A percentile compares a stretch with the other conserved stretches of the same genome.
phyloP scores from a whole-genome alignment of 208 protist species.

The Lotmaria passim region DNA sequence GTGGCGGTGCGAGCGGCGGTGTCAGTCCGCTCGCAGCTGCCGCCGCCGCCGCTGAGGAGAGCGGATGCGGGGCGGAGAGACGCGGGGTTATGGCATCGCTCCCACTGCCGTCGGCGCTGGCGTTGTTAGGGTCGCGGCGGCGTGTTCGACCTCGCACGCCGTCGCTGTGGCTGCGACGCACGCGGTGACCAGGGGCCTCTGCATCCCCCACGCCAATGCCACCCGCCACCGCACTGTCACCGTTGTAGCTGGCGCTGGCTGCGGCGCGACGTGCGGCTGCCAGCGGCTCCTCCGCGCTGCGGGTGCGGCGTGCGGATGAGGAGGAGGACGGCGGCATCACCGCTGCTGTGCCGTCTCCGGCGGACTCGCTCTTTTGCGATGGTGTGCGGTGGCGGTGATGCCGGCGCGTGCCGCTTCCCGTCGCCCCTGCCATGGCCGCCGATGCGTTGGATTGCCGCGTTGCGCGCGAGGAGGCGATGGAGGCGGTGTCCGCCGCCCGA shows the following conservation, averaged over 20 bases:
- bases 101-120: neutral
- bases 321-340: neutral
- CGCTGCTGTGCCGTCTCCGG: neutral
- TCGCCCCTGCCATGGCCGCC: neutral
- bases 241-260: too few species aligned
- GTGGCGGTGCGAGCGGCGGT: slow-evolving; percentile 29
- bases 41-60: slow-evolving; percentile 9
- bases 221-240: neutral
- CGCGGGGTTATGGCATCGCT: slow-evolving; percentile 8
- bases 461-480: slow-evolving; percentile 29
- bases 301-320: slow-evolving; percentile 14
- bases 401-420: slow-evolving; percentile 1
- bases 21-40: slow-evolving; percentile 19
- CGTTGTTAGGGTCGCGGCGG: neutral
- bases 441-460: slow-evolving; percentile 19
- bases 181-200: neutral
- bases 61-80: slow-evolving; percentile 21
- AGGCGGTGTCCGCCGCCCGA: slow-evolving; percentile 16
- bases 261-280: slow-evolving; percentile 14
- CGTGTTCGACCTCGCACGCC: slow-evolving; percentile 9
- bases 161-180: slow-evolving; percentile 36
- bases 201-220: neutral
- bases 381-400: slow-evolving; percentile 23
- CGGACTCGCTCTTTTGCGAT: slow-evolving; percentile 12
- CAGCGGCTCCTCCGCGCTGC: slow-evolving; percentile 36